A percentile compares a stretch with the other conserved stretches of the same genome.
Evolutionary conservation across 2,329 filamentous ascomycete species (phyloP).

Genomic region (Aspergillus brunneoviolaceus): DNA sequence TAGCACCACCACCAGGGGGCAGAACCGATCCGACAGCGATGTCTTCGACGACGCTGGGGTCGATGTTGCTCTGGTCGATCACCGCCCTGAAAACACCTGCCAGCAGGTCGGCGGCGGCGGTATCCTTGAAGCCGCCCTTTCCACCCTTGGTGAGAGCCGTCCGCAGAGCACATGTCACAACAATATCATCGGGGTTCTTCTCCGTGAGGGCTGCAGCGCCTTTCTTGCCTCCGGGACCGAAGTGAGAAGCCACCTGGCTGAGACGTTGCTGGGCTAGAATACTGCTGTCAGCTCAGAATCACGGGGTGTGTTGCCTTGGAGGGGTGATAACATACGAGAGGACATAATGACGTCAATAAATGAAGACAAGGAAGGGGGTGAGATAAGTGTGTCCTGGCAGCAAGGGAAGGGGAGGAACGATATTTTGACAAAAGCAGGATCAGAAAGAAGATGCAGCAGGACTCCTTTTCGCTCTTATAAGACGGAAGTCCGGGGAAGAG

Average conservation of each 20-base stretch:
- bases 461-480: constrained; percentile 16
- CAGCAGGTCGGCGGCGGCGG: constrained; percentile 79
- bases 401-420: constrained; percentile 1
- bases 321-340: constrained; percentile 34
- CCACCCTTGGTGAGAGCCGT: constrained; percentile 91
- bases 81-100: constrained; percentile 78
- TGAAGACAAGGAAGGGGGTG: neutral
- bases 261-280: constrained; percentile 57
- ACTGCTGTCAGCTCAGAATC: constrained; percentile 13
- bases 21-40: constrained; percentile 90
- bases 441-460: constrained; percentile 6
- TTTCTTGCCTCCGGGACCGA: constrained; percentile 43
- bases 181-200: constrained; percentile 67
- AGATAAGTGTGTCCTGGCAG: constrained; percentile 1
- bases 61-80: constrained; percentile 81
- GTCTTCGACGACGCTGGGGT: constrained; percentile 85
- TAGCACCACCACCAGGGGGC: constrained; percentile 88
- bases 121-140: constrained; percentile 95
- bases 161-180: constrained; percentile 88
- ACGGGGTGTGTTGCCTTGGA: neutral
- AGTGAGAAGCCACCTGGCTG: constrained; percentile 58
- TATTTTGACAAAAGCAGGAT: neutral
- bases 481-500: constrained; percentile 6
- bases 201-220: constrained; percentile 38
- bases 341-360: constrained; percentile 40